phyloP scores from a whole-genome alignment of 192 early-diverging fungal species.

The Podila horticola region DNA sequence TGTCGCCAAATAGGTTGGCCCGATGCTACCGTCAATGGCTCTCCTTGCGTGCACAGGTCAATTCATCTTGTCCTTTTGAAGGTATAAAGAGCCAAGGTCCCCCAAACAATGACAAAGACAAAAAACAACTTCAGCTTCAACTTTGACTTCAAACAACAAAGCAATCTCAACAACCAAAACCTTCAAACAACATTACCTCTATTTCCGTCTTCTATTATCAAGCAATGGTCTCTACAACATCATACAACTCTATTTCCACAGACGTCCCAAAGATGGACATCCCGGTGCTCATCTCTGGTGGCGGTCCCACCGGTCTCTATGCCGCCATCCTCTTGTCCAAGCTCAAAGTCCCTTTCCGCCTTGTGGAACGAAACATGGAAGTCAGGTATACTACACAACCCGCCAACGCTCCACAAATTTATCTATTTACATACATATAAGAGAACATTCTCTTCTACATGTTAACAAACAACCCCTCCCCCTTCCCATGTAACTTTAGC shows the following conservation, averaged over 20 bases:
- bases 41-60: too few species aligned
- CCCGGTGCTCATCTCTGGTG: constrained; percentile 48
- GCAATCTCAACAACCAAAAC: neutral
- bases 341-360: constrained; percentile 32
- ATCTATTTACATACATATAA: too few species aligned
- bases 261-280: neutral
- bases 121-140: too few species aligned
- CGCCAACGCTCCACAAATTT: too few species aligned
- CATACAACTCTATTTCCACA: neutral
- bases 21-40: too few species aligned
- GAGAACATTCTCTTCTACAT: too few species aligned
- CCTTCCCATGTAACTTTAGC: neutral
- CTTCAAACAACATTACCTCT: neutral
- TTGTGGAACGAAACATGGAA: constrained; percentile 38
- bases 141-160: neutral
- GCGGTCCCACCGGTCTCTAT: constrained; percentile 38
- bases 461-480: too few species aligned
- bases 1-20: too few species aligned
- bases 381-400: constrained; percentile 9
- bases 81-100: too few species aligned
- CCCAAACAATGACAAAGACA: too few species aligned
- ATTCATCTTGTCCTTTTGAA: too few species aligned
- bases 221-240: neutral
- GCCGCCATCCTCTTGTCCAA: constrained; percentile 43
- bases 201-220: neutral